These are phyloP conservation scores for Colletotrichum higginsianum DNA, from an alignment of 2,329 filamentous ascomycete species.

Conservation along the genomic window DNA sequence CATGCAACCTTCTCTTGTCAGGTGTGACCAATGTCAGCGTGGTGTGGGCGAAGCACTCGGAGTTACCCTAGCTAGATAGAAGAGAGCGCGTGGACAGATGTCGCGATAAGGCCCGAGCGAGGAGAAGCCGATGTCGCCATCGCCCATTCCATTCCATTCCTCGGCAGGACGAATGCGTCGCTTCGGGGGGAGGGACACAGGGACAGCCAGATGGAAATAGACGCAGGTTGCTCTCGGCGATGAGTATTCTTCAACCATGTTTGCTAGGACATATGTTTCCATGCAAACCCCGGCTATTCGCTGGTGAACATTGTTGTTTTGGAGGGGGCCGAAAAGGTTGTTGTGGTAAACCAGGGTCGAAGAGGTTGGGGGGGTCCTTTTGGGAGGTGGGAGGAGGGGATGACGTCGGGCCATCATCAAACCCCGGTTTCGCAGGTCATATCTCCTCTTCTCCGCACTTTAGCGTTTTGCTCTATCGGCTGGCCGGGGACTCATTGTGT, in stretches of 20 bases:
- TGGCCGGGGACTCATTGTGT: not conserved
- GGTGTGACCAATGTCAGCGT: slow-evolving; percentile 1
- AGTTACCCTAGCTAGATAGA: no score
- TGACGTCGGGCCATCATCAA: slow-evolving; percentile 16
- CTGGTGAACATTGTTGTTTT: slow-evolving; percentile 1
- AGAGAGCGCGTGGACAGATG: slow-evolving; percentile 13
- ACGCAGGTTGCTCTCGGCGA: not conserved
- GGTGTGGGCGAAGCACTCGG: slow-evolving; percentile 1
- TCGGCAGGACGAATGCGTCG: slow-evolving; percentile 27
- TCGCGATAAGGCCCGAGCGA: slow-evolving; percentile 20
- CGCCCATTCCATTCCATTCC: slow-evolving; percentile 20
- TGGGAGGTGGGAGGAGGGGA: not conserved
- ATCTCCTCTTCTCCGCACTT: slow-evolving; percentile 7
- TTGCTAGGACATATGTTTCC: not conserved
- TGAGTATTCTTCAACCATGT: not conserved
- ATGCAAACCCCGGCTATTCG: not conserved
- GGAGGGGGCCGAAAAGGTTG: slow-evolving; percentile 17
- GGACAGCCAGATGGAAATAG: not conserved
- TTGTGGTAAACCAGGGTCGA: slow-evolving; percentile 22
- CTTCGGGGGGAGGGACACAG: not conserved
- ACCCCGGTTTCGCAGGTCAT: slow-evolving; percentile 5
- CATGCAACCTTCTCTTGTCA: not conserved
- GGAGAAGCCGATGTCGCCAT: slow-evolving; percentile 26
- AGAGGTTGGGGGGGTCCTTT: slow-evolving; percentile 13
- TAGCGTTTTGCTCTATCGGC: not conserved